Evolutionary conservation across 2,329 filamentous ascomycete species (phyloP), one percentile per base, ranked within the genome.

Genomic region (Clonostachys sp.): DNA sequence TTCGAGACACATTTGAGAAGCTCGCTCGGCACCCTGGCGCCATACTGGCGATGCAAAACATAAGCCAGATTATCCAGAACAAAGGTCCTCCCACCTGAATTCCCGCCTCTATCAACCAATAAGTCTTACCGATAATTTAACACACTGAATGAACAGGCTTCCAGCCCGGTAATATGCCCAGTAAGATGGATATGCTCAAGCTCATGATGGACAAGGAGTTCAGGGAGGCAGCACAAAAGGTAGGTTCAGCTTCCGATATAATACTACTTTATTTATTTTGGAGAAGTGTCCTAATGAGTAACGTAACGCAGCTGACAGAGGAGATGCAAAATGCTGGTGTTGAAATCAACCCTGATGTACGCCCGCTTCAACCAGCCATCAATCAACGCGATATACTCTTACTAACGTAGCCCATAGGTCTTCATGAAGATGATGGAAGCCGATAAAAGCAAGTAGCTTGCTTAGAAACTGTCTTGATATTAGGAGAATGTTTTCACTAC

Each of bases 151-250:
- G 4, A 39, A 8, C 5, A 57, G 55, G 55, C 12, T 47, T 57
- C n/a, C 52, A 55, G 12, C 35, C 52, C 16, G 45, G 42, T 34
- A 46, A 50, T 17, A 51, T 52, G 12, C 55, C 55, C 2, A 54
- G 51, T n/a, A 55, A 53, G 49, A 52, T 57, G 53, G 55, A 55
- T 5, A 36, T 57, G 12, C 42, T 57, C 36, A 56, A 55, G 24
- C 51, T 57, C 12, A 50, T 57, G 51, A 55, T 55, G 54, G 55
- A 57, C 5, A 51, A 48, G 17, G 54, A 58, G 9, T 57, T 57
- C 30, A 45, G 55, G 8, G 54, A 57, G 5, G 55, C 54, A 3
- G 50, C 55, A 12, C 48, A 54, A 9, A 47, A 43, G 2, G 55
- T 57, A 43, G 12, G 35, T 24, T 20, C 0, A 12, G 3, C 1